Conservation (phyloP, 805 yeast species). For the Teunomyces stri region DNA sequence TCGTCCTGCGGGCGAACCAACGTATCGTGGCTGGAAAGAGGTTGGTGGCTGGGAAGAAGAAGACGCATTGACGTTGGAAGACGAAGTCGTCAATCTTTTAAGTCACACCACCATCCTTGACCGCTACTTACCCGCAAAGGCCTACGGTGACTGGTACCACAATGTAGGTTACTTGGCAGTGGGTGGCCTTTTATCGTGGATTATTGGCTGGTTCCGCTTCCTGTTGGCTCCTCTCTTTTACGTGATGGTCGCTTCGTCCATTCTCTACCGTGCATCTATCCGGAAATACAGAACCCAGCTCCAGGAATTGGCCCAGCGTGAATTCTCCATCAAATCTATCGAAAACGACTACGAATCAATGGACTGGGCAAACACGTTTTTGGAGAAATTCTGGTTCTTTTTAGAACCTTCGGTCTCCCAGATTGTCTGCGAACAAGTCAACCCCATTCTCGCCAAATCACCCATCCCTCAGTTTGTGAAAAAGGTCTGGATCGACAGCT, state of each 20-base stretch:
- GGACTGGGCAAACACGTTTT: conserved; percentile 91
- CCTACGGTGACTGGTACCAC: conserved; percentile 97
- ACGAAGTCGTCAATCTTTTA: conserved; percentile 68
- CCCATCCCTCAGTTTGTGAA: conserved; percentile 82
- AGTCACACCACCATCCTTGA: conserved; percentile 74
- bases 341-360: conserved; percentile 90
- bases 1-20: conserved; percentile 58
- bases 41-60: conserved; percentile 81
- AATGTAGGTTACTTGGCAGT: conserved; percentile 67
- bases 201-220: conserved; percentile 73
- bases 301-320: conserved; percentile 82
- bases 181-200: conserved; percentile 73
- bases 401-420: conserved; percentile 88
- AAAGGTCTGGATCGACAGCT: conserved; percentile 78
- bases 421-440: conserved; percentile 80
- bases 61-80: conserved; percentile 63
- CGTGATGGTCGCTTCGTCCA: conserved; percentile 56
- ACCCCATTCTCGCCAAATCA: conserved; percentile 74
- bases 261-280: conserved; percentile 80
- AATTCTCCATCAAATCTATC: conserved; percentile 72
- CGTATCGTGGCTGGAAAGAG: conserved; percentile 92
- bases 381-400: conserved; percentile 89
- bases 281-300: conserved; percentile 72
- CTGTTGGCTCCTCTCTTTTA: conserved; percentile 80
- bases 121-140: conserved; percentile 65